These are phyloP conservation scores for Trichoderma virens DNA, from an alignment of 495 filamentous ascomycete species.

Conservation along the genomic window DNA sequence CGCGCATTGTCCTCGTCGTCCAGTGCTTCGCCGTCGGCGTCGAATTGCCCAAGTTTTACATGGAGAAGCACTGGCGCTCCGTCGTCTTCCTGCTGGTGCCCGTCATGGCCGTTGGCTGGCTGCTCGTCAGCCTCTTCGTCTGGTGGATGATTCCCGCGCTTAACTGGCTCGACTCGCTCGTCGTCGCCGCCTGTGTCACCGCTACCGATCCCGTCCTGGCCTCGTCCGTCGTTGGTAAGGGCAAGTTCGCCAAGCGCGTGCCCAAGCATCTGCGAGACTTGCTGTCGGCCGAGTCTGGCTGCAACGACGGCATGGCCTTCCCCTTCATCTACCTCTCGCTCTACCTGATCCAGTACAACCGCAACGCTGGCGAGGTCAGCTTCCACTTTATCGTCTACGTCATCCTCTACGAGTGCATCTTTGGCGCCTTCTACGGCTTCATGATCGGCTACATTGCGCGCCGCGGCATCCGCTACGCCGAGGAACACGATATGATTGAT, in stretches of 20 bases:
- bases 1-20: slow-evolving; percentile 92
- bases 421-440: slow-evolving; percentile 86
- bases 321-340: slow-evolving; percentile 92
- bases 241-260: slow-evolving; percentile 95
- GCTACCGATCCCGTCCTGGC: slow-evolving; percentile 97
- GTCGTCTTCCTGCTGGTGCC: slow-evolving; percentile 82
- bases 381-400: slow-evolving; percentile 86
- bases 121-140: slow-evolving; percentile 88
- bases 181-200: slow-evolving; percentile 86
- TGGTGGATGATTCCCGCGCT: slow-evolving; percentile 87
- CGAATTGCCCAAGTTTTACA: slow-evolving; percentile 94
- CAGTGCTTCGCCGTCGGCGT: slow-evolving; percentile 99
- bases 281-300: slow-evolving; percentile 93
- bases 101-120: slow-evolving; percentile 97
- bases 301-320: slow-evolving; percentile 99
- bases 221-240: slow-evolving; percentile 96
- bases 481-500: slow-evolving; percentile 80
- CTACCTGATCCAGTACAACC: slow-evolving; percentile 77
- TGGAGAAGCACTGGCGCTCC: slow-evolving; percentile 97
- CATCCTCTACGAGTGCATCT: slow-evolving; percentile 92
- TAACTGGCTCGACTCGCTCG: slow-evolving; percentile 81
- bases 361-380: slow-evolving; percentile 57
- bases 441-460: slow-evolving; percentile 79
- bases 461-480: slow-evolving; percentile 84
- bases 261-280: slow-evolving; percentile 95